Percentiles rank a stretch among this genome's conserved stretches.
phyloP scores from a whole-genome alignment of 352 stramenopile genomes.

The Pythium rhizo-oryzae region DNA sequence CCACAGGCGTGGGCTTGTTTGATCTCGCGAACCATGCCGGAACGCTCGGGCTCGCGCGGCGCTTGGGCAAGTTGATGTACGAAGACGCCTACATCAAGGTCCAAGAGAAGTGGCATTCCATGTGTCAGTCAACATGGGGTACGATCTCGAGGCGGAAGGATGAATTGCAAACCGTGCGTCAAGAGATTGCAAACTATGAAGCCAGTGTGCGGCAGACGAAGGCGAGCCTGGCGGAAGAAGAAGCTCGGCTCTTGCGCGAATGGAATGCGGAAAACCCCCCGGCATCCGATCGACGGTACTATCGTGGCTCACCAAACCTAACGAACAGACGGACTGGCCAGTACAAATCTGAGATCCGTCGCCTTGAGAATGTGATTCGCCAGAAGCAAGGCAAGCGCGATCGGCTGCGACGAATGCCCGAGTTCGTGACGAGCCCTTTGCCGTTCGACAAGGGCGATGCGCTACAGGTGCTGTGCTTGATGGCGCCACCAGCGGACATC shows the following conservation, averaged over 20 bases:
- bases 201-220: not conserved
- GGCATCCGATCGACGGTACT: not conserved
- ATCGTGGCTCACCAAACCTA: not conserved
- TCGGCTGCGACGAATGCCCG: slow-evolving; percentile 20
- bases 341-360: slow-evolving; percentile 2
- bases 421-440: slow-evolving; percentile 37
- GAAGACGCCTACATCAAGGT: not conserved
- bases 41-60: not conserved
- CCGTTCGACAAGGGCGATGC: slow-evolving; percentile 30
- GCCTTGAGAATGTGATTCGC: not conserved
- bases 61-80: not conserved
- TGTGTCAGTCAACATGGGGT: slow-evolving; percentile 1
- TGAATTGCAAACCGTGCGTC: not conserved
- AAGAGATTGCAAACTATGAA: slow-evolving; percentile 5
- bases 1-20: not conserved
- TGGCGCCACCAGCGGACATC: not conserved
- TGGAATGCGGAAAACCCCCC: not conserved
- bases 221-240: slow-evolving; percentile 1
- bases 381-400: slow-evolving; percentile 1
- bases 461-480: slow-evolving; percentile 46
- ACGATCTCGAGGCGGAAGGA: slow-evolving; percentile 3
- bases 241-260: not conserved
- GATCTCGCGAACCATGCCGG: not conserved
- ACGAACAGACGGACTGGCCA: not conserved
- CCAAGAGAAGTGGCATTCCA: slow-evolving; percentile 2